Percentiles rank a stretch among this genome's conserved stretches.
Conservation (phyloP, 352 stramenopile species). For the Blastocystis sp. region DNA sequence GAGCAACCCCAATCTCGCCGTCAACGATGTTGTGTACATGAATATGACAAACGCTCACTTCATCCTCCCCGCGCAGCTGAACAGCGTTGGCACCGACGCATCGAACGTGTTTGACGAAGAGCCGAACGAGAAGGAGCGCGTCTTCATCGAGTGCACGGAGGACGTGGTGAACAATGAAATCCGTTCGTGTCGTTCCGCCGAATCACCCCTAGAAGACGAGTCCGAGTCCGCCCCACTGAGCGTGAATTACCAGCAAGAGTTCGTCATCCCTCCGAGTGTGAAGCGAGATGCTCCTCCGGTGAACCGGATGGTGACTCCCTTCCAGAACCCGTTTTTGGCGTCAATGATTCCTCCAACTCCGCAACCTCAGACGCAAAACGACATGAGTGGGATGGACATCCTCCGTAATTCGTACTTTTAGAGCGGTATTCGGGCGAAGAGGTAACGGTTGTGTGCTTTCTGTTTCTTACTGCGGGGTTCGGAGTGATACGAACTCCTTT, state of each 20-base stretch:
- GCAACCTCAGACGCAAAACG: neutral
- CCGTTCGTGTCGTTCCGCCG: neutral
- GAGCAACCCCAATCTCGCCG: constrained; percentile 6
- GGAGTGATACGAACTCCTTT: too few relatives aligned
- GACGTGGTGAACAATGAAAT: constrained; percentile 30
- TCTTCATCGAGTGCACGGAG: constrained; percentile 66
- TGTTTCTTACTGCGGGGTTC: too few relatives aligned
- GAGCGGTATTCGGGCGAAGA: too few relatives aligned
- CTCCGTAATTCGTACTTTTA: constrained; percentile 59
- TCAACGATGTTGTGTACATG: constrained; percentile 35
- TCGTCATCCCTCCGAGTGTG: constrained; percentile 2
- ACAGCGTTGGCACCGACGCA: constrained; percentile 49
- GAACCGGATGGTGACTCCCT: neutral
- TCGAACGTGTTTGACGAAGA: constrained; percentile 63
- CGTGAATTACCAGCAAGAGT: constrained; percentile 49
- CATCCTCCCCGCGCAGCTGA: constrained; percentile 48
- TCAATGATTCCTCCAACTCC: neutral
- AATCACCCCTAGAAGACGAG: neutral
- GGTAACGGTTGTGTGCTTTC: too few relatives aligned
- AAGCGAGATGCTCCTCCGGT: neutral
- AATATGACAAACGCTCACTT: constrained; percentile 32
- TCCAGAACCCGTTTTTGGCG: neutral
- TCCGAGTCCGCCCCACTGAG: neutral
- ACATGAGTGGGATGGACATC: constrained; percentile 47
- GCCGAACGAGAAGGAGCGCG: constrained; percentile 32